phyloP scores from a whole-genome alignment of 2,329 filamentous ascomycete genomes.

The Sporothrix phasma region DNA sequence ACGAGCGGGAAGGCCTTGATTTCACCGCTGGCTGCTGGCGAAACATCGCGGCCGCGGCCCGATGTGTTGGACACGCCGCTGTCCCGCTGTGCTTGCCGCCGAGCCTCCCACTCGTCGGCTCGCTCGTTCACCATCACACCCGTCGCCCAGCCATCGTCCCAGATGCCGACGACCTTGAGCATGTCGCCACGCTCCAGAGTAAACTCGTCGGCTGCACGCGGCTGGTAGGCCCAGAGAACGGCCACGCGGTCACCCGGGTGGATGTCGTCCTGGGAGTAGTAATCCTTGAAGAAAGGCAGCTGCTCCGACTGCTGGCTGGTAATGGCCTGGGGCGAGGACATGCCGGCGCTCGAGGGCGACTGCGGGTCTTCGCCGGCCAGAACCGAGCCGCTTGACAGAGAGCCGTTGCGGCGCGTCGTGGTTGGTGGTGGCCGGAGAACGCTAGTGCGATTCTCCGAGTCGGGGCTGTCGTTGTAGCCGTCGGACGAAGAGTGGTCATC shows the following conservation, averaged over 20 bases:
- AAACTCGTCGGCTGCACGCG: conserved; percentile 87
- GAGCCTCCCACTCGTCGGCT: conserved; percentile 80
- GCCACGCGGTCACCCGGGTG: conserved; percentile 83
- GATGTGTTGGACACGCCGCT: conserved; percentile 85
- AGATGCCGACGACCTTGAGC: conserved; percentile 96
- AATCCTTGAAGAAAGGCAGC: conserved; percentile 93
- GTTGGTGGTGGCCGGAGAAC: conserved; percentile 49
- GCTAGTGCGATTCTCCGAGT: conserved; percentile 50
- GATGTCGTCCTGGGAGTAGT: conserved; percentile 95
- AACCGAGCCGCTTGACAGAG: conserved; percentile 74
- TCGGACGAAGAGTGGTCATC: conserved; percentile 60
- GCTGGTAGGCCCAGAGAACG: conserved; percentile 93
- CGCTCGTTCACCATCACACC: conserved; percentile 73
- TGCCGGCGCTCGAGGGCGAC: conserved; percentile 63
- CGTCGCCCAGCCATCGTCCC: conserved; percentile 98
- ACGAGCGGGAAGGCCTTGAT: conserved; percentile 97
- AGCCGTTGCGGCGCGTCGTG: conserved; percentile 65
- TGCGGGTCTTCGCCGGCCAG: conserved; percentile 60
- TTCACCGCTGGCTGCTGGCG: conserved; percentile 61
- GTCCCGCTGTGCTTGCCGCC: conserved; percentile 70
- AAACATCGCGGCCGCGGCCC: conserved; percentile 45
- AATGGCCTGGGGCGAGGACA: conserved; percentile 76
- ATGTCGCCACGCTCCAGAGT: conserved; percentile 89
- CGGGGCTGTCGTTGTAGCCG: conserved; percentile 60
- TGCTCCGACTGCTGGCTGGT: conserved; percentile 91